Evolutionary conservation across 345 rosid species (phyloP).

Genomic region (Mallotus nudiflorus): DNA sequence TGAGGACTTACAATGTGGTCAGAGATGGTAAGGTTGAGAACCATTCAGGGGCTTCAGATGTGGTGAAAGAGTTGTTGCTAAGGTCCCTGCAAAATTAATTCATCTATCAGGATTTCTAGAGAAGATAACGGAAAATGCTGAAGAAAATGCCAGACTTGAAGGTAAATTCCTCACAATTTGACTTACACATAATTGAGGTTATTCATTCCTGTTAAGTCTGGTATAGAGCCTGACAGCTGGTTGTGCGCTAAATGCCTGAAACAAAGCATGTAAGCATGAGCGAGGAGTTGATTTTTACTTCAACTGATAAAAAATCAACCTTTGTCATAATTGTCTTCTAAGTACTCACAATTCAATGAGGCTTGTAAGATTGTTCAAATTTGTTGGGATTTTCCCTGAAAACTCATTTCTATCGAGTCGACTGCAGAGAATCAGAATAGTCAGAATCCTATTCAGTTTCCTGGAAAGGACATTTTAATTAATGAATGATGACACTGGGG

Average conservation of each 20-base stretch:
- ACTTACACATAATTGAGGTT: slow-evolving; percentile 78
- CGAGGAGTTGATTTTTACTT: slow-evolving; percentile 4
- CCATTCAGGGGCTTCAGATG: slow-evolving; percentile 76
- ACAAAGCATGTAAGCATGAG: background rate
- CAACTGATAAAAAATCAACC: slow-evolving; percentile 5
- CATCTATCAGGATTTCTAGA: slow-evolving; percentile 4
- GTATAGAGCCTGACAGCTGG: slow-evolving; percentile 68
- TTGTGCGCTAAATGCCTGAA: slow-evolving; percentile 87
- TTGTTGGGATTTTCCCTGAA: slow-evolving; percentile 59
- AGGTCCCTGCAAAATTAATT: slow-evolving; percentile 61
- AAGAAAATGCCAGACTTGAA: background rate
- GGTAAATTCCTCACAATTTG: background rate
- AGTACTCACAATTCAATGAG: slow-evolving; percentile 69
- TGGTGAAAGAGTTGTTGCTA: slow-evolving; percentile 75
- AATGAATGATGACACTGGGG: background rate
- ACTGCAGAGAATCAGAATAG: slow-evolving; percentile 46
- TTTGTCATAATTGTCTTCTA: background rate
- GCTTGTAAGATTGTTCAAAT: slow-evolving; percentile 71
- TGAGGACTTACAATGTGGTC: slow-evolving; percentile 67
- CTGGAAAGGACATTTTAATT: background rate
- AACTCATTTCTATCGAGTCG: slow-evolving; percentile 90
- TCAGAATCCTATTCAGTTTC: background rate
- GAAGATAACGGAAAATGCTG: slow-evolving; percentile 2
- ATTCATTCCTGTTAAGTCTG: slow-evolving; percentile 67
- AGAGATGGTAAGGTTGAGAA: slow-evolving; percentile 82